phyloP scores from a whole-genome alignment of 805 yeast species.

The Wickerhamiella galacta region DNA sequence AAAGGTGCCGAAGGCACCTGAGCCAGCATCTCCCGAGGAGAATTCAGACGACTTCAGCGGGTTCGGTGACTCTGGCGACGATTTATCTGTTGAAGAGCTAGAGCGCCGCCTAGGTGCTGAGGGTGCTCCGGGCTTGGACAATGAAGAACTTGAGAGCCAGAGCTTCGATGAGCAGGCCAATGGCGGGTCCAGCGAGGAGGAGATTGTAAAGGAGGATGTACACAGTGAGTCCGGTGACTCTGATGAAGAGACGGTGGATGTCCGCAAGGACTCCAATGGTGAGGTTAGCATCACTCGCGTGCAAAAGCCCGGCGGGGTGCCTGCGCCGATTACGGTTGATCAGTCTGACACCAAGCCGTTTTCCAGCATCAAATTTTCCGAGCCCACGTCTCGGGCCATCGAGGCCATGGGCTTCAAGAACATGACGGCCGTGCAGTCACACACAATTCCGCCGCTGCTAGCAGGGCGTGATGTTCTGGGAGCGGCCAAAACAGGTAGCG shows the following conservation, averaged over 20 bases:
- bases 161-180: not conserved
- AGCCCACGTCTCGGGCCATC: conserved; percentile 68
- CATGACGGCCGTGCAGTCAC: conserved; percentile 90
- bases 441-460: conserved; percentile 88
- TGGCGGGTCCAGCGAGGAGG: conserved; percentile 6
- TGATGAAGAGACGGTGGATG: conserved; percentile 18
- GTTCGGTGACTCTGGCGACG: conserved; percentile 5
- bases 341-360: conserved; percentile 20
- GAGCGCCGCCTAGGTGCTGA: conserved; percentile 12
- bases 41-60: not conserved
- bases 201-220: conserved; percentile 15
- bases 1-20: not conserved
- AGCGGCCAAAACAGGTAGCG: conserved; percentile 99
- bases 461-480: conserved; percentile 97
- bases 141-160: not conserved
- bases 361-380: conserved; percentile 49
- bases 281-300: conserved; percentile 9
- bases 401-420: conserved; percentile 74
- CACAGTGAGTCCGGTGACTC: conserved; percentile 18
- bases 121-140: not conserved
- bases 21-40: conserved; percentile 4
- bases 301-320: conserved; percentile 4
- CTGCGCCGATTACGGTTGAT: conserved; percentile 9
- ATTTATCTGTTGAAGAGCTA: conserved; percentile 12
- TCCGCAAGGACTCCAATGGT: conserved; percentile 13